Percentiles rank a stretch among this genome's conserved stretches.
Evolutionary conservation across 805 yeast species (phyloP).

Genomic region (Ogataea trehalophila): DNA sequence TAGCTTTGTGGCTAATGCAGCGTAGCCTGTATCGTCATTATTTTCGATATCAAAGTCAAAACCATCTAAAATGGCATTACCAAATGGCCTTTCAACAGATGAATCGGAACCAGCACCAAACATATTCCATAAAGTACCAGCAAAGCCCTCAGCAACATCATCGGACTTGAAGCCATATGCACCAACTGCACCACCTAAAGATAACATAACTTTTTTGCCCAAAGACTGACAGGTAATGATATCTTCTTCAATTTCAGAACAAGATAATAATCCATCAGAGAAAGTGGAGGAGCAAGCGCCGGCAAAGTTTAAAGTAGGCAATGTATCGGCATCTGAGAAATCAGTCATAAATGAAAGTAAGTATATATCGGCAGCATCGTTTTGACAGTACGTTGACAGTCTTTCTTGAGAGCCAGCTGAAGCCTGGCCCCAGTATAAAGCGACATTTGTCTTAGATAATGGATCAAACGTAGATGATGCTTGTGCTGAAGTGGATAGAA

Average conservation of each 20-base stretch:
- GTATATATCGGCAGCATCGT: conserved; percentile 65
- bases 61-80: conserved; percentile 74
- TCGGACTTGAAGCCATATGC: conserved; percentile 49
- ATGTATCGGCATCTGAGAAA: conserved; percentile 44
- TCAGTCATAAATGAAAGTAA: conserved; percentile 63
- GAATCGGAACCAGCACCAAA: conserved; percentile 53
- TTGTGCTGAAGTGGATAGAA: conserved; percentile 5
- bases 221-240: conserved; percentile 67
- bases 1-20: conserved; percentile 50
- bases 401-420: conserved; percentile 55
- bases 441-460: conserved; percentile 53
- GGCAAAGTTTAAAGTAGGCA: conserved; percentile 53
- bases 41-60: conserved; percentile 75
- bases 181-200: conserved; percentile 72
- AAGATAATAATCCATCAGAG: conserved; percentile 38
- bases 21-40: conserved; percentile 57
- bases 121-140: conserved; percentile 54
- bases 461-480: conserved; percentile 28
- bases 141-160: conserved; percentile 54
- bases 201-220: conserved; percentile 76
- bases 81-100: conserved; percentile 49
- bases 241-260: conserved; percentile 49
- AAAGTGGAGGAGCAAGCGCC: conserved; percentile 38
- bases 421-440: conserved; percentile 87
- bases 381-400: conserved; percentile 57